Base-by-base conservation (phyloP, 768 basidiomycete species). In the Leccinum subtestaceum region DNA sequence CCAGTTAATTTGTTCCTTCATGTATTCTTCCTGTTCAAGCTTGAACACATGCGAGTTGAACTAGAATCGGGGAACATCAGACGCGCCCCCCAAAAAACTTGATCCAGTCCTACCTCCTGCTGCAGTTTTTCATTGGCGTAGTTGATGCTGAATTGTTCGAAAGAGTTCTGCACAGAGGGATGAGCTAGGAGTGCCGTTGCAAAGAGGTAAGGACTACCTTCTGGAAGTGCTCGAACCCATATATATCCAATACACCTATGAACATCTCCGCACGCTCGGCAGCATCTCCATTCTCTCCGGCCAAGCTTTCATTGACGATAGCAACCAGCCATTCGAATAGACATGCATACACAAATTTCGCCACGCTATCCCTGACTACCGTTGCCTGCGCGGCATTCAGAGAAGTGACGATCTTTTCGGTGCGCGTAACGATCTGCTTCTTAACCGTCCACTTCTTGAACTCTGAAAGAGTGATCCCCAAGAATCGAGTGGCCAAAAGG, bases 41-140 rank as follows among this genome's bases (percentile, higher is more conserved):
- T 98, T 95, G 84, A 94, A 95, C 52, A 99, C 97, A 71, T 99
- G 97, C 1, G 96, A 97, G 67, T 98, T 98, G 79, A 99, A 99
- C 92, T 97, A 63, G 7, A 58, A 50, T 46, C 57, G 10, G 40
- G 34, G 34, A 56, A 11, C 3, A 55, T 72, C 49, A 71, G 55
- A 65, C 50, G 5, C 45, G 32, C 12, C 50, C 46, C 50, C n/a
- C 10, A 9, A 55, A 36, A 17, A 21, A 48, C 21, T 49, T 40
- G 23, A n/a, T 27, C 38, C 19, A 27, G 3, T 60, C 79, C 51
- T 64, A 92, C 94, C 86, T 98, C 95, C 74, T 98, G 97, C 67
- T 99, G 97, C 49, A 98, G 75, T 75, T 95, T 95, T 73, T 95
- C 97, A 69, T 99, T 99, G 23, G 97, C 97, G 72, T 98, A 99